A percentile compares a stretch with the other conserved stretches of the same genome.
Evolutionary conservation across 2,329 filamentous ascomycete genomes (phyloP).

Genomic region (Penicillium nordicum): DNA sequence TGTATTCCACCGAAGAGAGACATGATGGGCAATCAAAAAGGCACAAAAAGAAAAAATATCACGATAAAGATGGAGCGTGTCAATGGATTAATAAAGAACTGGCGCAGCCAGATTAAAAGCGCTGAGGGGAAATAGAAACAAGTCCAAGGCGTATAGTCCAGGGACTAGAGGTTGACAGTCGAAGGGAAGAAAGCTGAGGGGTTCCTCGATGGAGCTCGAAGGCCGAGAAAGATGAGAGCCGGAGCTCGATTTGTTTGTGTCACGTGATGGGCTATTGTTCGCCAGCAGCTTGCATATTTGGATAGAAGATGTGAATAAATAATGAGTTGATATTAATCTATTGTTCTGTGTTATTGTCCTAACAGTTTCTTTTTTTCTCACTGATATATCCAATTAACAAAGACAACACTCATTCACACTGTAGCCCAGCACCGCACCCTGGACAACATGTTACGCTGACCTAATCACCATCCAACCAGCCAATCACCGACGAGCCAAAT

Average conservation of each 20-base stretch:
- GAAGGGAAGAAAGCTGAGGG: conserved; percentile 15
- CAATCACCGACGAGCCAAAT: conserved; percentile 36
- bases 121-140: not conserved
- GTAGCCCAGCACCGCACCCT: not conserved
- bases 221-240: conserved; percentile 15
- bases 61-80: conserved; percentile 5
- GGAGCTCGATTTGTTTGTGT: conserved; percentile 26
- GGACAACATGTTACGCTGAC: conserved; percentile 12
- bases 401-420: not conserved
- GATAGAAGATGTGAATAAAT: not conserved
- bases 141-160: conserved; percentile 10
- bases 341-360: not conserved
- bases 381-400: too few species aligned
- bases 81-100: not conserved
- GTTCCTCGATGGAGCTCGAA: conserved; percentile 19
- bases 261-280: conserved; percentile 13
- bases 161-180: conserved; percentile 1
- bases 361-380: not conserved
- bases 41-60: conserved; percentile 18
- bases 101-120: not conserved
- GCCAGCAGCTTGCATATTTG: not conserved
- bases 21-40: conserved; percentile 25
- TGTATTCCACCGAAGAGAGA: conserved; percentile 38
- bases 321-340: not conserved
- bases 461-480: conserved; percentile 18